These are phyloP conservation scores for Platanthera guangdongensis DNA, from an alignment of 106 monocot species.

Conservation along the genomic window DNA sequence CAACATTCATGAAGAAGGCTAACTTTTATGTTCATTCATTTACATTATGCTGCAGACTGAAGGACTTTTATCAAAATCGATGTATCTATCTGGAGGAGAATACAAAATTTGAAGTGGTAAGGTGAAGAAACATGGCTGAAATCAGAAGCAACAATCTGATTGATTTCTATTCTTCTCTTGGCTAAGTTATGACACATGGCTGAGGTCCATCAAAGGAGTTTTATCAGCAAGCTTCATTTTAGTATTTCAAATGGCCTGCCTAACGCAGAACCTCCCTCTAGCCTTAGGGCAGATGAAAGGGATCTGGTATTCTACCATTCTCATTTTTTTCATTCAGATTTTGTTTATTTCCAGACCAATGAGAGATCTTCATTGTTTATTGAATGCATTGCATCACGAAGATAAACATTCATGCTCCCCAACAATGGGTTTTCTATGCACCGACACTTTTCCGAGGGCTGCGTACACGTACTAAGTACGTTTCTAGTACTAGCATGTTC, in stretches of 20 bases:
- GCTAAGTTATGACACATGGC: background rate
- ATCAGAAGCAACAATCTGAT: background rate
- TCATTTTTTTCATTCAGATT: background rate
- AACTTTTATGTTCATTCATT: background rate
- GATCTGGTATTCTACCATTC: constrained; percentile 47
- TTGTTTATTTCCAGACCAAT: background rate
- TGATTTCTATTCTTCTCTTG: background rate
- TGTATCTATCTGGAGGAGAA: background rate
- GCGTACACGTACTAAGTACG: too few relatives aligned
- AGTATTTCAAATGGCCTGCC: constrained; percentile 68
- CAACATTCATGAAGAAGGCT: background rate
- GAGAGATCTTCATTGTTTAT: background rate
- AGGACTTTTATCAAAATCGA: background rate
- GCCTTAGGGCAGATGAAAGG: constrained; percentile 46
- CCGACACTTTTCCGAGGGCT: too few relatives aligned
- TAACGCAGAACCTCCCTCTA: constrained; percentile 42
- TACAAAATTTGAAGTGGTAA: background rate
- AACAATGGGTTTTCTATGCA: background rate
- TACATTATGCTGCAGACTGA: constrained; percentile 4
- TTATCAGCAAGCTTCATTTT: constrained; percentile 56
- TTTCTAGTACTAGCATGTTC: too few relatives aligned
- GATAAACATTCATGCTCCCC: background rate
- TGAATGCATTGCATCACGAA: background rate
- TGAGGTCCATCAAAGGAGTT: constrained; percentile 25
- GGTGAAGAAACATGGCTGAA: background rate